Conservation (phyloP, 1,284 basidiomycete species). For the Amylostereum chailletii region DNA sequence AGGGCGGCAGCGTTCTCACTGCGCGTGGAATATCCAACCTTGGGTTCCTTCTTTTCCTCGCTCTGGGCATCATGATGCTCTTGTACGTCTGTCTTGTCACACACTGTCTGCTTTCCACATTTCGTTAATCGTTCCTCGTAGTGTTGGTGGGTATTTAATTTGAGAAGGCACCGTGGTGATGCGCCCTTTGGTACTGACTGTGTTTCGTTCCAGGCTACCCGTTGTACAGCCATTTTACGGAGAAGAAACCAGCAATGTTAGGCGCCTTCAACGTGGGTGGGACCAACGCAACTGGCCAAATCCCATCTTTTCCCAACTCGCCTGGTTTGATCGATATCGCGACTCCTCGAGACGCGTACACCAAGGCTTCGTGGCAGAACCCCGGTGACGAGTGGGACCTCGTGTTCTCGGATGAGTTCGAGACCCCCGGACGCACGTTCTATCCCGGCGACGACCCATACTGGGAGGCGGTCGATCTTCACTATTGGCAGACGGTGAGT, state of each 20-base stretch:
- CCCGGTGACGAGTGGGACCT: not conserved
- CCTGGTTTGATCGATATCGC: not conserved
- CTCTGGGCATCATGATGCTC: constrained; percentile 4
- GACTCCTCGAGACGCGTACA: not conserved
- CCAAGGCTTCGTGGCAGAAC: not conserved
- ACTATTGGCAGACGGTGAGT: constrained; percentile 44
- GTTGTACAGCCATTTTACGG: not conserved
- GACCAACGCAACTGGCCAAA: not conserved
- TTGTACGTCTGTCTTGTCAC: not conserved
- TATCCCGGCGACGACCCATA: constrained; percentile 33
- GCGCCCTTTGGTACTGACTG: no score
- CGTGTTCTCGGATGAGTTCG: not conserved
- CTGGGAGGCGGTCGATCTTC: constrained; percentile 52
- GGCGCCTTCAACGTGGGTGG: not conserved
- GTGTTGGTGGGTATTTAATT: not conserved
- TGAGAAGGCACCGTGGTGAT: no score
- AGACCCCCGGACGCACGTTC: constrained; percentile 31
- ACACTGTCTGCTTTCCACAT: not conserved
- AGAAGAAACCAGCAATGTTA: not conserved
- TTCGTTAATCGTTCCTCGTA: not conserved
- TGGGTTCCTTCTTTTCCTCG: not conserved
- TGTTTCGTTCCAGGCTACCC: not conserved
- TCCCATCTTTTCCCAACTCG: not conserved
- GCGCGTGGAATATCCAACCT: not conserved
- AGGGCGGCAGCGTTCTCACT: not conserved